Conservation (phyloP, 306 rosid genomes). For the Inga laurina region DNA sequence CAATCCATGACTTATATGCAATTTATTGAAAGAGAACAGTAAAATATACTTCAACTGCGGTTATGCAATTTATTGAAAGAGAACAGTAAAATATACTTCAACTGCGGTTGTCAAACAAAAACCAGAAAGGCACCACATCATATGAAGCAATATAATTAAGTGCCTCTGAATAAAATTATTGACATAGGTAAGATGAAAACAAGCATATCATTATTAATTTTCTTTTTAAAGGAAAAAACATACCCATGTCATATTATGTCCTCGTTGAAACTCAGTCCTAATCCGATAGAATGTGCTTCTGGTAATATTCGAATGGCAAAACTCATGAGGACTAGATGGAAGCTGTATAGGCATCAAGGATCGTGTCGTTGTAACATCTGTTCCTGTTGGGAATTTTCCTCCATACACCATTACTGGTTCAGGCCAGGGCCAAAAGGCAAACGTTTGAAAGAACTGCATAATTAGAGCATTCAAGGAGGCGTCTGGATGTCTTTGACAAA, state of each 20-base stretch:
- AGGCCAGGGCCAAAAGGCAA: slow-evolving; percentile 59
- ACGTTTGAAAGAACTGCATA: slow-evolving; percentile 43
- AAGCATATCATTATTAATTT: neutral
- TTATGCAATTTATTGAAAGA: neutral
- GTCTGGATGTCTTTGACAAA: slow-evolving; percentile 39
- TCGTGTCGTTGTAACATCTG: slow-evolving; percentile 27
- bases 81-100: neutral
- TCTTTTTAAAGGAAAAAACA: neutral
- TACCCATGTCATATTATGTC: slow-evolving; percentile 46
- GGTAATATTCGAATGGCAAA: slow-evolving; percentile 48
- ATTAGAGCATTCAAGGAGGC: slow-evolving; percentile 42
- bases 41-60: neutral
- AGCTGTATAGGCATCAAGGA: slow-evolving; percentile 49
- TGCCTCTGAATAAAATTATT: neutral
- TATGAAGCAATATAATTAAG: slow-evolving; percentile 9
- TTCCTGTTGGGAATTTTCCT: slow-evolving; percentile 26
- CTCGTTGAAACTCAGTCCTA: slow-evolving; percentile 43
- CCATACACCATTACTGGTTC: slow-evolving; percentile 44
- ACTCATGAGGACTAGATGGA: slow-evolving; percentile 41
- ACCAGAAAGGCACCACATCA: neutral
- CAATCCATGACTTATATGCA: neutral
- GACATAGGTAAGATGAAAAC: slow-evolving; percentile 2
- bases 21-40: neutral
- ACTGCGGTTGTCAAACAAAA: slow-evolving; percentile 5
- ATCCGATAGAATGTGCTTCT: slow-evolving; percentile 47